Evolutionary conservation across 257 asterid genomes (phyloP), one percentile per base, ranked within the genome.

Genomic region (Fraxinus pennsylvanica): DNA sequence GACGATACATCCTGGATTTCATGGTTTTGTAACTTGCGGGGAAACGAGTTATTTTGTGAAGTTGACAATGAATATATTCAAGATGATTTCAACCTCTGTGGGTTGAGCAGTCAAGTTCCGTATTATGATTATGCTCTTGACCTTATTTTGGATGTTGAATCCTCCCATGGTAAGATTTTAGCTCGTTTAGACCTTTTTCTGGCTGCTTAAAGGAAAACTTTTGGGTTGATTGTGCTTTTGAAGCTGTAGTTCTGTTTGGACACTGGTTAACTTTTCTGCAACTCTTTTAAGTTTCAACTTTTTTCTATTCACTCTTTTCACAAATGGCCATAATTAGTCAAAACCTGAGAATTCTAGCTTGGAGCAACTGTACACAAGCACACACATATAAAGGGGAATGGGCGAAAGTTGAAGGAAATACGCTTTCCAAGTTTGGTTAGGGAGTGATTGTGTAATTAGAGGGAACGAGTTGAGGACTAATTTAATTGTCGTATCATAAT

Each of bases 1-100:
- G 91, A 89, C 36, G 91, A 87, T 78, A 89, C 93, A 72, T 87
- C 90, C 71, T 89, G 93, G 93, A 82, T 89, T 79, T 87, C 93
- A 13, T 87, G 93, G 93, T 89, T 87, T 81, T 89, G 93, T 86
- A 89, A 89, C 79, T 83, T 89, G 89, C 86, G 91, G 33, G 91
- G 93, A 76, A 89, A 89, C 43, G 91, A 89, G 74, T 87, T 87
- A 82, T 89, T 89, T 75, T 89, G 91, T 69, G 93, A 89, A 82
- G 90, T 89, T 29, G 93, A 89, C 66, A 91, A 86, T 33, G 93
- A 87, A 1, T 89, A 89, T 79, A 89, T 89, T 68, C 93, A 86
- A 84, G 93, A 89, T 68, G 90, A 87, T 78, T 89, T 89, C 78
- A 89, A 89, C 76, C 90, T 89, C 38, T 89, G 93, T 83, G 93